A percentile compares a stretch with the other conserved stretches of the same genome.
Evolutionary conservation across 345 rosid species (phyloP).

Genomic region (Eucalyptus caleyi): DNA sequence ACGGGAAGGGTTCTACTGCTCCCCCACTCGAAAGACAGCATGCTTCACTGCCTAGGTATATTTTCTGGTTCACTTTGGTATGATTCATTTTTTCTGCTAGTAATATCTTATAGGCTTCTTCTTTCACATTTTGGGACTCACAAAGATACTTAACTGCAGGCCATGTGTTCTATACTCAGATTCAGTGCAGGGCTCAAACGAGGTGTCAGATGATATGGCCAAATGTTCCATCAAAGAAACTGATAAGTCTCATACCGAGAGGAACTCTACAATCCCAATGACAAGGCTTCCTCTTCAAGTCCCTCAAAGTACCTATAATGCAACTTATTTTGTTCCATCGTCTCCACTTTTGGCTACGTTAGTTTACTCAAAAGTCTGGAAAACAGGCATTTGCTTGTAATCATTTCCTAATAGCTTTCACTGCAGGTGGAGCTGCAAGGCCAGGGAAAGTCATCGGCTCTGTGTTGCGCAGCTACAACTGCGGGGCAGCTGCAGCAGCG

Average conservation of each 20-base stretch:
- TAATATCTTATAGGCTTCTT: not conserved
- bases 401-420: not conserved
- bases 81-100: not conserved
- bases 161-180: conserved; percentile 79
- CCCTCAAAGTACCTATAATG: conserved; percentile 64
- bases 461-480: conserved; percentile 60
- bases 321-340: not conserved
- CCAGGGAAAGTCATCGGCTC: conserved; percentile 88
- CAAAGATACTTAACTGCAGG: conserved; percentile 25
- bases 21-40: conserved; percentile 90
- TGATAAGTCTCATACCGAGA: conserved; percentile 52
- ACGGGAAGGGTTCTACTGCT: conserved; percentile 71
- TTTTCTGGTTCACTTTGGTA: not conserved
- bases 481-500: conserved; percentile 51
- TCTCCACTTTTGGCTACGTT: not conserved
- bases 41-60: conserved; percentile 91
- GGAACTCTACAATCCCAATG: conserved; percentile 50
- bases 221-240: conserved; percentile 76
- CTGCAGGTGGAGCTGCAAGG: conserved; percentile 58
- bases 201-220: conserved; percentile 61
- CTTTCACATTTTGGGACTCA: not conserved
- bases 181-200: conserved; percentile 36
- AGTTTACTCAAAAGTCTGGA: not conserved
- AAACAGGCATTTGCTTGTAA: not conserved
- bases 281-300: conserved; percentile 75